These are phyloP conservation scores for Pisolithus albus DNA, from an alignment of 768 basidiomycete genomes.

Conservation along the genomic window DNA sequence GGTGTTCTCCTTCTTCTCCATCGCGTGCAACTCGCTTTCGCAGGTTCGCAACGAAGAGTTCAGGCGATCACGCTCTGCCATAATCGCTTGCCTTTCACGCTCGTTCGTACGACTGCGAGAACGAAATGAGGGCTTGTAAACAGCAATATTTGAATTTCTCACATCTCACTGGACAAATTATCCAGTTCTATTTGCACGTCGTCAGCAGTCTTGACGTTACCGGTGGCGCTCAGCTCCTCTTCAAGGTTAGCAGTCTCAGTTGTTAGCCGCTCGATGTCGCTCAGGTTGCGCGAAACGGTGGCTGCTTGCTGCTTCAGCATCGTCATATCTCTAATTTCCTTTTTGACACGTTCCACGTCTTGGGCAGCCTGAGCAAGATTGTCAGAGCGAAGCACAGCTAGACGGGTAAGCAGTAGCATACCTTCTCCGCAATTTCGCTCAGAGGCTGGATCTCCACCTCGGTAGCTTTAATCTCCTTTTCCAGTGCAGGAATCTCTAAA, in stretches of 20 bases:
- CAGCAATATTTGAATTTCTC: constrained; percentile 18
- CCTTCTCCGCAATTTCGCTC: constrained; percentile 54
- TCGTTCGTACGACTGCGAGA: constrained; percentile 56
- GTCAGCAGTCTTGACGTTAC: constrained; percentile 74
- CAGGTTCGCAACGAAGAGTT: constrained; percentile 42
- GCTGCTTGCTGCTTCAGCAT: constrained; percentile 55
- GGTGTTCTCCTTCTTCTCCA: constrained; percentile 57
- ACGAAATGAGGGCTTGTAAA: not conserved
- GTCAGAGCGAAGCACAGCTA: not conserved
- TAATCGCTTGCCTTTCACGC: constrained; percentile 51
- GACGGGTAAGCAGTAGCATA: constrained; percentile 21
- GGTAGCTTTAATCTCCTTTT: constrained; percentile 51
- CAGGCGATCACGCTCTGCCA: constrained; percentile 58
- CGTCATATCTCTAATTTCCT: constrained; percentile 54
- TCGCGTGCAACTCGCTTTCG: constrained; percentile 54
- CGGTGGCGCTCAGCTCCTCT: constrained; percentile 58
- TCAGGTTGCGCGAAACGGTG: constrained; percentile 51
- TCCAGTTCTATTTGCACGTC: constrained; percentile 81
- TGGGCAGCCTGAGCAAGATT: constrained; percentile 40
- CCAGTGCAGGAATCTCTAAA: constrained; percentile 60
- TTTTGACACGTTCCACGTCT: constrained; percentile 45
- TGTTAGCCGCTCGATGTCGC: constrained; percentile 52
- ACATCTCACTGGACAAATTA: constrained; percentile 59
- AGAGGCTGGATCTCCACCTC: constrained; percentile 50
- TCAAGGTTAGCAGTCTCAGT: constrained; percentile 62